Conservation (phyloP, 495 filamentous ascomycete genomes). For the Annulohypoxylon stygium region DNA sequence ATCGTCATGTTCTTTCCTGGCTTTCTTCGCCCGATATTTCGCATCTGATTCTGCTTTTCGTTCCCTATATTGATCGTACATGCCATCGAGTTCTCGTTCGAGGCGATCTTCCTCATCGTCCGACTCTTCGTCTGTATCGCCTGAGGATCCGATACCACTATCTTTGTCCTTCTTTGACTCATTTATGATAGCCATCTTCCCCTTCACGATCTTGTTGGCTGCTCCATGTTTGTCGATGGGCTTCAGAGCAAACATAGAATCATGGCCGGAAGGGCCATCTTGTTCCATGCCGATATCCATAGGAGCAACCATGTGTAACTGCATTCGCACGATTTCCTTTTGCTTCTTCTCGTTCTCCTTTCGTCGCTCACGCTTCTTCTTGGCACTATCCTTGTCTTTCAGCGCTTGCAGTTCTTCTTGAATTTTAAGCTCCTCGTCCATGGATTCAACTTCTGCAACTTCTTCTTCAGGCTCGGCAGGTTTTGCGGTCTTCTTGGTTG, state of each 20-base stretch:
- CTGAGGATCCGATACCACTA: constrained; percentile 66
- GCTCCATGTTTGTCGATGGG: constrained; percentile 79
- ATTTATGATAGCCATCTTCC: constrained; percentile 76
- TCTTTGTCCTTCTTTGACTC: constrained; percentile 70
- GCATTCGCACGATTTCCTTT: constrained; percentile 91
- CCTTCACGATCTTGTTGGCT: constrained; percentile 76
- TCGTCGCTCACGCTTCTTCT: constrained; percentile 82
- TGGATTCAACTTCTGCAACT: constrained; percentile 81
- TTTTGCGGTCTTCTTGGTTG: constrained; percentile 75
- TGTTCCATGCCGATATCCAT: constrained; percentile 97
- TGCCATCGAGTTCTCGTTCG: constrained; percentile 83
- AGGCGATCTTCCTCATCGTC: constrained; percentile 86
- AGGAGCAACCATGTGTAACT: constrained; percentile 95
- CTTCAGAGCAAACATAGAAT: constrained; percentile 86
- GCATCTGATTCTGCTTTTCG: constrained; percentile 81
- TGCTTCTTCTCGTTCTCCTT: constrained; percentile 90
- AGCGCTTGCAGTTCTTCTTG: constrained; percentile 87
- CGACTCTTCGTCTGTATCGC: constrained; percentile 69
- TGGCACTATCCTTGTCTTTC: constrained; percentile 77
- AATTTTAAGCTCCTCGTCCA: constrained; percentile 93
- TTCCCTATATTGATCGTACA: constrained; percentile 90
- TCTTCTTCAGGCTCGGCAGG: constrained; percentile 73
- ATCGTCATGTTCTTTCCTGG: constrained; percentile 83
- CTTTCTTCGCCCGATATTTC: constrained; percentile 89
- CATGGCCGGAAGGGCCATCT: constrained; percentile 78